These are phyloP conservation scores for Serendipita sp. DNA, from an alignment of 768 basidiomycete genomes.

Conservation along the genomic window DNA sequence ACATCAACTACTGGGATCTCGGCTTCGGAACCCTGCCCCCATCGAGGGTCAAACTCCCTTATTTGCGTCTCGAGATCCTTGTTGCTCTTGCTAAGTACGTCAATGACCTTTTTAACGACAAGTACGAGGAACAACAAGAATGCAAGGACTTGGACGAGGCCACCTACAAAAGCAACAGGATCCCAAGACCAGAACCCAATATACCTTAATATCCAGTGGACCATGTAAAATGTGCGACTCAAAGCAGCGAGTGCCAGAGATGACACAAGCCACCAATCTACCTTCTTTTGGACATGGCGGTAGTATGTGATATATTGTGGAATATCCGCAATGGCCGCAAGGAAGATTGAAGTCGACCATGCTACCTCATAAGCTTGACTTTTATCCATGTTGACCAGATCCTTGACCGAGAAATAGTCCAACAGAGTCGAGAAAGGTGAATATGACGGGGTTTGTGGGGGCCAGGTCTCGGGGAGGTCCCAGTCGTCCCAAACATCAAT, in stretches of 20 bases:
- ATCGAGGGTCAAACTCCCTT: background rate
- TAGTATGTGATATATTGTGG: slow-evolving; percentile 2
- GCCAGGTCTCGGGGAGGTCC: no score
- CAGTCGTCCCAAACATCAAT: no score
- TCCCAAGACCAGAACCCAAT: background rate
- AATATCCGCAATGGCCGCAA: background rate
- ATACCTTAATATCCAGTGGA: background rate
- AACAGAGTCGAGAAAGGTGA: background rate
- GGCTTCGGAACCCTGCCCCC: background rate
- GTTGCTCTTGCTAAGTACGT: background rate
- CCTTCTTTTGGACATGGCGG: background rate
- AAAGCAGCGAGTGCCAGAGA: background rate
- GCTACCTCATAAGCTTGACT: background rate
- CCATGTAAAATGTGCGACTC: background rate
- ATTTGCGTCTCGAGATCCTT: background rate
- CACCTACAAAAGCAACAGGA: background rate
- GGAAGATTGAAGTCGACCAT: background rate
- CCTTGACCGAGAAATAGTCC: background rate
- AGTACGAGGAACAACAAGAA: slow-evolving; percentile 1
- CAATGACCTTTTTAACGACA: background rate
- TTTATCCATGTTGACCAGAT: background rate
- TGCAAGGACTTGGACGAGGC: background rate
- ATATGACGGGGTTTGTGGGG: background rate
- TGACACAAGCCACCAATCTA: background rate
- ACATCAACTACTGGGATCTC: background rate